Evolutionary conservation across 306 rosid genomes (phyloP).

Genomic region (Cucurbita pepo): DNA sequence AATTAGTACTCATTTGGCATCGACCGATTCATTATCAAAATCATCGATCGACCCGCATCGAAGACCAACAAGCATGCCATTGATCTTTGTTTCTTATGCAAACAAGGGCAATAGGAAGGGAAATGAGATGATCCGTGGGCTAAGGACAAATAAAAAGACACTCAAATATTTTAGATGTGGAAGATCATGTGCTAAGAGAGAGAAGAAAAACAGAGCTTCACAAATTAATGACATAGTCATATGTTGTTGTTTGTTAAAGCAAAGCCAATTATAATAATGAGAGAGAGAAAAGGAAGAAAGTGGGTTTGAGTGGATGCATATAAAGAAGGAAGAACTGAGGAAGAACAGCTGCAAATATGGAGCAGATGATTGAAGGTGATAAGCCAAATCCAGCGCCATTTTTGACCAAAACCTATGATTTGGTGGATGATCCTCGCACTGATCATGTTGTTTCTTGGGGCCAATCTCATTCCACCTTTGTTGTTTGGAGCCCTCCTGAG

Average conservation of each 20-base stretch:
- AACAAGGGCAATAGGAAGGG: too few relatives aligned
- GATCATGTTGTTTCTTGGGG: conserved; percentile 77
- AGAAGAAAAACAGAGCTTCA: conserved; percentile 7
- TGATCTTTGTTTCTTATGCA: too few relatives aligned
- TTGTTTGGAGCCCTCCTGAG: conserved; percentile 70
- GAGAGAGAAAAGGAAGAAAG: conserved; percentile 1
- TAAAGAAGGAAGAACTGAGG: background rate
- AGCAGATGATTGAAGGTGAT: conserved; percentile 6
- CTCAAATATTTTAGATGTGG: conserved; percentile 24
- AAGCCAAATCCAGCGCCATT: conserved; percentile 53
- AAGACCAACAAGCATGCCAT: too few relatives aligned
- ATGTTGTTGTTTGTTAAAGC: conserved; percentile 28
- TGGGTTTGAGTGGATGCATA: background rate
- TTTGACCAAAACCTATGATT: conserved; percentile 54
- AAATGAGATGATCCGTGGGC: too few relatives aligned
- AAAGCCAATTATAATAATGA: conserved; percentile 3
- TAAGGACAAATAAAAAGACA: too few relatives aligned
- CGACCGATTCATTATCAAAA: too few relatives aligned
- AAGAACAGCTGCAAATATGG: background rate
- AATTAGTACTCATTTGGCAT: too few relatives aligned
- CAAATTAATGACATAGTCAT: conserved; percentile 19
- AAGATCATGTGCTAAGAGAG: conserved; percentile 25
- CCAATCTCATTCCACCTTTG: conserved; percentile 41
- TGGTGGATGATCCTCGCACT: conserved; percentile 63
- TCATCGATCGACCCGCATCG: too few relatives aligned